Base-by-base conservation (phyloP, 768 basidiomycete genomes). In the Cystofilobasidium ferigula region DNA sequence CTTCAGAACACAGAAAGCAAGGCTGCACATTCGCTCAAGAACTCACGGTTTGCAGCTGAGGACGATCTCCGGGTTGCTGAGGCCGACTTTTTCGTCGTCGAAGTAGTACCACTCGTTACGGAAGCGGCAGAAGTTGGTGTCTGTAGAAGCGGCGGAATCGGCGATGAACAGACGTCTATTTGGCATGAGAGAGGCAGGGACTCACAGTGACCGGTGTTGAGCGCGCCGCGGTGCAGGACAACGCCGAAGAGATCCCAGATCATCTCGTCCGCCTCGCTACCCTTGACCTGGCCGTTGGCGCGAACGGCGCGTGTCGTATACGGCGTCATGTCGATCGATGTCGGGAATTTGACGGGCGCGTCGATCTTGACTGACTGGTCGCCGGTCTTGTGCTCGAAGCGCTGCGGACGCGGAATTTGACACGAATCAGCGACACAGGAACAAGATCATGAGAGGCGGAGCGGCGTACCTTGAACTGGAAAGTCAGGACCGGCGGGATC, bases 201-300 rank as follows among this genome's bases (percentile, higher is more conserved):
- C 65, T 32, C 47, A 67, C 65, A 98, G 72, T 98, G 94, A 0
- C 93, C 94, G 63, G 89, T 94, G 74, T 93, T 86, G 72, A 95
- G 84, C 74, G 88, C 86, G 7, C 93, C 93, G 75, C 95, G 90
- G 74, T 97, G 92, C 70, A 88, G 91, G 67, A 98, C 86, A 43
- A 95, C 90, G 30, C 88, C 86, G 72, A 92, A 90, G 3, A 97
- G 82, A 73, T 94, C 89, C 73, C 93, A 97, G 57, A 87, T 85
- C 87, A 94, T 60, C 51, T 63, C 26, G 12, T 59, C 24, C 45
- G 60, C 58, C 66, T 51, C n/a, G 30, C 51, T 54, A 16, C 28
- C 7, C 51, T 54, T 54, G 51, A 54, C 51, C 51, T 32, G 51
- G 60, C 57, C 36, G 69, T 70, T 24, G 32, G 54, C 59, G 32